A percentile compares a stretch with the other conserved stretches of the same genome.
Conservation (phyloP, 805 yeast genomes). For the Peterozyma toletana region DNA sequence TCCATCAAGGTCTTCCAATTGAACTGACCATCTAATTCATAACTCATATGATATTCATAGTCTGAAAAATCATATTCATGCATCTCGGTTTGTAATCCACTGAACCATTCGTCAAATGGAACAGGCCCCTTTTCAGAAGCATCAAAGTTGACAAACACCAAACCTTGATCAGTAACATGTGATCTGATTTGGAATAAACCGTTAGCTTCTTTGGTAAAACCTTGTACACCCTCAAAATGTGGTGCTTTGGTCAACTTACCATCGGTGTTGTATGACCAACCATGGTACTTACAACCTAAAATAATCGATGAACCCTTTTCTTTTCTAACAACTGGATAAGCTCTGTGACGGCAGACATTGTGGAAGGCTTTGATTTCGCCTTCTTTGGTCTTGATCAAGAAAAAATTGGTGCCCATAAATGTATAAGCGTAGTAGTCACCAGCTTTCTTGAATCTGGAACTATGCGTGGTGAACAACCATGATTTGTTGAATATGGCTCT, state of each 20-base stretch:
- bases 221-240: constrained; percentile 51
- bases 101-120: constrained; percentile 46
- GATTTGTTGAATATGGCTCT: constrained; percentile 49
- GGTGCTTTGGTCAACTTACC: constrained; percentile 56
- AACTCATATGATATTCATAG: constrained; percentile 59
- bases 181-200: constrained; percentile 47
- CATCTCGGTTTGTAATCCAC: constrained; percentile 44
- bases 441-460: constrained; percentile 44
- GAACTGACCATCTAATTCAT: constrained; percentile 55
- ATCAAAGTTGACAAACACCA: constrained; percentile 50
- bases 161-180: constrained; percentile 48
- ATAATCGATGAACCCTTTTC: constrained; percentile 51
- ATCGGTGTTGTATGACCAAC: constrained; percentile 60
- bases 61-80: constrained; percentile 52
- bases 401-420: constrained; percentile 46
- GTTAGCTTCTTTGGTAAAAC: constrained; percentile 48
- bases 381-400: constrained; percentile 44
- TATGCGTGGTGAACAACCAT: constrained; percentile 49
- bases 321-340: constrained; percentile 54
- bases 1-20: constrained; percentile 66
- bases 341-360: constrained; percentile 60
- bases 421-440: constrained; percentile 50
- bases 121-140: constrained; percentile 30
- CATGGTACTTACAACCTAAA: constrained; percentile 56
- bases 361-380: constrained; percentile 54